Evolutionary conservation across 129 eudicot species (phyloP), one percentile per base, ranked within the genome.

Genomic region (Escallonia rubra): DNA sequence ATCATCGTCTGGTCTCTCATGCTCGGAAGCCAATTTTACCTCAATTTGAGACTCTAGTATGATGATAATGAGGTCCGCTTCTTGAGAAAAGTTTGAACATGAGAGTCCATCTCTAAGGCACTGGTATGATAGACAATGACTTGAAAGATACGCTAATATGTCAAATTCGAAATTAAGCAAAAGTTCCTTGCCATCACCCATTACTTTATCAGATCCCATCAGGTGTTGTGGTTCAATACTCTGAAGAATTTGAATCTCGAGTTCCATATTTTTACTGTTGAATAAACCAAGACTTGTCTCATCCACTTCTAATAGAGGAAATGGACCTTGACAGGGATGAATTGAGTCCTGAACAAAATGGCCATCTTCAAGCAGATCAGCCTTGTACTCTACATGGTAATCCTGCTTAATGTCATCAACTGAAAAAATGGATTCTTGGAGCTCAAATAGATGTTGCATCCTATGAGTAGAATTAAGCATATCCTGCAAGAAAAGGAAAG

Each of bases 281-380:
- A 72, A 57, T 69, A 80, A 69, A 67, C 79, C 92, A 61, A 82
- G 71, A 76, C 80, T 67, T 76, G 78, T 79, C 66, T 82, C 91
- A 59, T 84, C 92, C 65, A 93, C 83, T 81, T 93, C 99, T 61
- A 89, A 76, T 58, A 82, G 74, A 72, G 96, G 96, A 80, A 84
- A 93, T 46, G 61, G 16, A 62, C 71, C 46, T 57, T 54, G 66
- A 74, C 45, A 56, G 68, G 80, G 72, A 72, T 67, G 68, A 65
- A 12, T 72, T 63, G 80, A 69, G 66, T 65, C 81, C 59, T 55
- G 66, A 63, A 74, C 59, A 48, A 60, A 65, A 76, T 72, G 75
- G 71, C 51, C 79, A 72, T 80, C 86, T 41, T 82, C 95, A 16
- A 74, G 43, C 43, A 72, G 40, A 61, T 71, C 77, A 40, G 76